Evolutionary conservation across 2,329 filamentous ascomycete species (phyloP).

Genomic region (Spiromastix sp.): DNA sequence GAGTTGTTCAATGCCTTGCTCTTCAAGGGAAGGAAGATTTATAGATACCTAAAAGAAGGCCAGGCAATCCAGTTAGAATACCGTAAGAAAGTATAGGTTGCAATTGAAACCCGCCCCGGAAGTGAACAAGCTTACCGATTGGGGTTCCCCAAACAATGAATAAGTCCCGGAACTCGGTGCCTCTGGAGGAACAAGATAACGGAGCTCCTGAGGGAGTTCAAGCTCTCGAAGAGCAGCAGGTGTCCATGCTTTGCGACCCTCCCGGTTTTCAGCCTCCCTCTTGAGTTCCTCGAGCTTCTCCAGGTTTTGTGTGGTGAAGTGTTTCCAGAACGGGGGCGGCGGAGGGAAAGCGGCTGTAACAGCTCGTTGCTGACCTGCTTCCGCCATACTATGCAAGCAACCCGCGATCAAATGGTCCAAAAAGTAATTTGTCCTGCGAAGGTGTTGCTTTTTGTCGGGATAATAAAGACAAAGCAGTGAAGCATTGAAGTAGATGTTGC

Average conservation of each 20-base stretch:
- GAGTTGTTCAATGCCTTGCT: slow-evolving; percentile 62
- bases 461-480: no score
- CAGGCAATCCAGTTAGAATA: slow-evolving; percentile 10
- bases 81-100: slow-evolving; percentile 5
- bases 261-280: slow-evolving; percentile 23
- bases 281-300: slow-evolving; percentile 46
- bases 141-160: slow-evolving; percentile 60
- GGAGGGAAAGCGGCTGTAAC: slow-evolving; percentile 64
- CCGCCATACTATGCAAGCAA: slow-evolving; percentile 52
- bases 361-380: slow-evolving; percentile 37
- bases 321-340: slow-evolving; percentile 81
- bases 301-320: slow-evolving; percentile 71
- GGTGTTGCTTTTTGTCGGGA: no score
- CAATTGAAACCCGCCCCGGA: neutral
- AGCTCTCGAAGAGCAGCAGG: slow-evolving; percentile 24
- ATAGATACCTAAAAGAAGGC: slow-evolving; percentile 39
- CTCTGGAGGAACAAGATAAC: slow-evolving; percentile 68
- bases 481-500: no score
- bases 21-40: slow-evolving; percentile 55
- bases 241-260: slow-evolving; percentile 20
- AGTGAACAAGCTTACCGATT: slow-evolving; percentile 37
- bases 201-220: slow-evolving; percentile 59
- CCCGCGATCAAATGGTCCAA: no score
- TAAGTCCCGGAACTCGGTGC: slow-evolving; percentile 63
- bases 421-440: no score